Conservation (phyloP, 306 rosid species). For the Bauhinia variegata region DNA sequence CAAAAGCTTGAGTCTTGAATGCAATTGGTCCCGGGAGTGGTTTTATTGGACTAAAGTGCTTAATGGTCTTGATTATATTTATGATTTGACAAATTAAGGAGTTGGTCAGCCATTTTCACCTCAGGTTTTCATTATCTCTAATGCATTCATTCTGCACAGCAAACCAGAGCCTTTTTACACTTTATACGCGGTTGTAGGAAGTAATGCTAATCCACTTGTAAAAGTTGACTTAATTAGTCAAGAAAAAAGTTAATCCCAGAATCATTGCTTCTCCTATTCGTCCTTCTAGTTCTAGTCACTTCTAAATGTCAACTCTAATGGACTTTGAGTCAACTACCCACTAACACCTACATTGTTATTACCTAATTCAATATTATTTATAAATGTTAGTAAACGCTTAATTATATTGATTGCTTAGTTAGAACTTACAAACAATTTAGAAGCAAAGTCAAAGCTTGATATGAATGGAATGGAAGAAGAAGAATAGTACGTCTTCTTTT, state of each 20-base stretch:
- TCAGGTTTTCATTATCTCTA: conserved; percentile 29
- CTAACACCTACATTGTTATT: too few species aligned
- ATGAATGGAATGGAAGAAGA: too few species aligned
- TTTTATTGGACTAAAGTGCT: conserved; percentile 22
- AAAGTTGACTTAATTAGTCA: too few species aligned
- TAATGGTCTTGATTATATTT: background rate
- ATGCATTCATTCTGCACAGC: too few species aligned
- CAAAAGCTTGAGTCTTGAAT: conserved; percentile 25
- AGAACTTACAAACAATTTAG: background rate
- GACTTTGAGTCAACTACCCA: conserved; percentile 54
- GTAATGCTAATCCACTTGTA: too few species aligned
- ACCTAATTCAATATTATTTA: too few species aligned
- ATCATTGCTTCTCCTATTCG: too few species aligned
- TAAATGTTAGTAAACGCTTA: background rate
- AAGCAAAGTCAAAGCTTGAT: too few species aligned
- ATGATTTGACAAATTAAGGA: conserved; percentile 26
- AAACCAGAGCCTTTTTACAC: too few species aligned
- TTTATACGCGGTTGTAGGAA: too few species aligned
- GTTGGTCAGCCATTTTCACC: conserved; percentile 38
- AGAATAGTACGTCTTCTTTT: background rate
- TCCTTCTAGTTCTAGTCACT: too few species aligned
- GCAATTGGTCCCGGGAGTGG: conserved; percentile 23
- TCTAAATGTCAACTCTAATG: conserved; percentile 32
- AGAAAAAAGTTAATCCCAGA: too few species aligned
- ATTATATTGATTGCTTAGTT: background rate